Percentiles rank a stretch among this genome's conserved stretches.
Evolutionary conservation across 495 filamentous ascomycete species (phyloP).

Genomic region (Neurospora sp.): DNA sequence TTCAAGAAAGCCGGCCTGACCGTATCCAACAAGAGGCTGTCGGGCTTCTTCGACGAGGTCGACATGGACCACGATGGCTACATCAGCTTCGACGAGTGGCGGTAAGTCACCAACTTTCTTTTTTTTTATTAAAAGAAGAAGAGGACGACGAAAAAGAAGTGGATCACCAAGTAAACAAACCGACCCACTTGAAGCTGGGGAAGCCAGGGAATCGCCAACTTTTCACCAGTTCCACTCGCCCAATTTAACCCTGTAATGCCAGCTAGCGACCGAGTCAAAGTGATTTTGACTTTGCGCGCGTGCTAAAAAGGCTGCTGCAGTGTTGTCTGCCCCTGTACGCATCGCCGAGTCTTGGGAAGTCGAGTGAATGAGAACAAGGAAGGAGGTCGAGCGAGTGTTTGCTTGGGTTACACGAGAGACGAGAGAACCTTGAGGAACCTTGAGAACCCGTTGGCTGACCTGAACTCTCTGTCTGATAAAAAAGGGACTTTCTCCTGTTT

Average conservation of each 20-base stretch:
- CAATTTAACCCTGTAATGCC: not conserved
- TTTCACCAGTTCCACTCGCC: not conserved
- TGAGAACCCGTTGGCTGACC: slow-evolving; percentile 14
- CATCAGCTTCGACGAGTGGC: slow-evolving; percentile 92
- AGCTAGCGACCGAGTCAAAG: not conserved
- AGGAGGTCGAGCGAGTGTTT: not conserved
- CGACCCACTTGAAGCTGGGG: not conserved
- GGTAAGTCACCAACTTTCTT: slow-evolving; percentile 47
- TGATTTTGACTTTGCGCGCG: not conserved
- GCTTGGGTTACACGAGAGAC: not conserved
- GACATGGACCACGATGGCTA: slow-evolving; percentile 81
- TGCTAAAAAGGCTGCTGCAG: not conserved
- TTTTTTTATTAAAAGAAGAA: not conserved
- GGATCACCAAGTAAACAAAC: not conserved
- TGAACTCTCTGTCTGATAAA: not conserved
- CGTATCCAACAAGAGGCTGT: slow-evolving; percentile 65
- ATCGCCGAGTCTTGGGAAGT: not conserved
- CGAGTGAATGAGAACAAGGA: not conserved
- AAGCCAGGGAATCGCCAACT: not conserved
- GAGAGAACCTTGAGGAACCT: not conserved
- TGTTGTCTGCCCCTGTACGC: not conserved
- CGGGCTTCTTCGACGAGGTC: slow-evolving; percentile 80
- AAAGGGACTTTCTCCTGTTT: slow-evolving; percentile 89
- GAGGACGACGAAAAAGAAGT: not conserved
- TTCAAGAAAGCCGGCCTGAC: slow-evolving; percentile 69